phyloP scores from a whole-genome alignment of 345 rosid genomes.

The Brassica napus region Da-Ae NC_063448.1:9070001-9070500 shows the following conservation, averaged over 20 bases:
- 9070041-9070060: slow-evolving; percentile 6
- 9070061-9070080: not conserved
- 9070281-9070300: slow-evolving; percentile 11
- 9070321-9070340: not conserved
- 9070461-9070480: slow-evolving; percentile 72
- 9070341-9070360: not conserved
- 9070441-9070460: slow-evolving; percentile 77
- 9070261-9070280: slow-evolving; percentile 11
- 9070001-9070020: slow-evolving; percentile 1
- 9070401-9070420: slow-evolving; percentile 13
- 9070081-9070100: no score
- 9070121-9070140: slow-evolving; percentile 5
- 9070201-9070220: slow-evolving; percentile 39
- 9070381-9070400: slow-evolving; percentile 11
- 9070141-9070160: slow-evolving; percentile 55
- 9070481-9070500: slow-evolving; percentile 48
- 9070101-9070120: not conserved
- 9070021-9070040: not conserved
- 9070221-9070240: slow-evolving; percentile 20
- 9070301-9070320: slow-evolving; percentile 12
- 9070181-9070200: slow-evolving; percentile 59
- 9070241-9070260: slow-evolving; percentile 28
- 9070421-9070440: slow-evolving; percentile 52
- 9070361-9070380: slow-evolving; percentile 17
- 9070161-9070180: slow-evolving; percentile 57